These are phyloP conservation scores for Ceratocystis albifundus DNA, from an alignment of 2,329 filamentous ascomycete species.

Conservation along the genomic window DNA sequence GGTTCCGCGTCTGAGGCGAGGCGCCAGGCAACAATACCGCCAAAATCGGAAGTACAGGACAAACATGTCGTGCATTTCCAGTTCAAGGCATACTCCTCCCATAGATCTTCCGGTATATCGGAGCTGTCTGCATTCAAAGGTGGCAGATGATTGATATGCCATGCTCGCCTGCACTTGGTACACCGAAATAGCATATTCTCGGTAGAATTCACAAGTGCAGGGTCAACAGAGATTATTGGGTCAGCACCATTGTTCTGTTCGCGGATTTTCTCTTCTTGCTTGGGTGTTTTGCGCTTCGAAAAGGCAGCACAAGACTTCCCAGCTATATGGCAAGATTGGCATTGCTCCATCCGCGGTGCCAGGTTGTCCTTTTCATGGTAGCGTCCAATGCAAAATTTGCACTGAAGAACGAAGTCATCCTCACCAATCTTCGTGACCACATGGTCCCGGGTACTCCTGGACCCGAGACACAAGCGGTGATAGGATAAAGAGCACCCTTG, in stretches of 20 bases:
- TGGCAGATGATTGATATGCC: conserved; percentile 75
- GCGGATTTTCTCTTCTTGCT: conserved; percentile 73
- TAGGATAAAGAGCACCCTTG: conserved; percentile 81
- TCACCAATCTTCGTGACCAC: conserved; percentile 73
- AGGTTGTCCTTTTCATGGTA: conserved; percentile 53
- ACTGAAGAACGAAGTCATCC: conserved; percentile 76
- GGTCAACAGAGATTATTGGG: conserved; percentile 54
- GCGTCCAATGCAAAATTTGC: conserved; percentile 66
- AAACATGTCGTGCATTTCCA: conserved; percentile 76
- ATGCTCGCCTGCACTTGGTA: conserved; percentile 60
- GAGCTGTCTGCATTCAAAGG: conserved; percentile 38
- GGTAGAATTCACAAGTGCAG: conserved; percentile 58
- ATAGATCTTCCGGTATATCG: conserved; percentile 39
- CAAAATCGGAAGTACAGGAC: conserved; percentile 53
- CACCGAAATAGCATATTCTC: conserved; percentile 77
- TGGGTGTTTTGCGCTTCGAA: conserved; percentile 56
- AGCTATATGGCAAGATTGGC: conserved; percentile 54
- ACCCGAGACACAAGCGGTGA: conserved; percentile 72
- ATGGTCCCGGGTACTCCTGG: conserved; percentile 65
- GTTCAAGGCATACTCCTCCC: conserved; percentile 58
- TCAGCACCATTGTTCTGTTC: conserved; percentile 69
- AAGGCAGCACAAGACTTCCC: conserved; percentile 66
- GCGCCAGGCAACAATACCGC: conserved; percentile 79
- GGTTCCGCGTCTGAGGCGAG: conserved; percentile 35
- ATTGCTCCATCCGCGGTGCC: conserved; percentile 60